Percentiles rank a stretch among this genome's conserved stretches.
phyloP scores from a whole-genome alignment of 2,329 filamentous ascomycete species.

The Talaromyces atroroseus region DNA sequence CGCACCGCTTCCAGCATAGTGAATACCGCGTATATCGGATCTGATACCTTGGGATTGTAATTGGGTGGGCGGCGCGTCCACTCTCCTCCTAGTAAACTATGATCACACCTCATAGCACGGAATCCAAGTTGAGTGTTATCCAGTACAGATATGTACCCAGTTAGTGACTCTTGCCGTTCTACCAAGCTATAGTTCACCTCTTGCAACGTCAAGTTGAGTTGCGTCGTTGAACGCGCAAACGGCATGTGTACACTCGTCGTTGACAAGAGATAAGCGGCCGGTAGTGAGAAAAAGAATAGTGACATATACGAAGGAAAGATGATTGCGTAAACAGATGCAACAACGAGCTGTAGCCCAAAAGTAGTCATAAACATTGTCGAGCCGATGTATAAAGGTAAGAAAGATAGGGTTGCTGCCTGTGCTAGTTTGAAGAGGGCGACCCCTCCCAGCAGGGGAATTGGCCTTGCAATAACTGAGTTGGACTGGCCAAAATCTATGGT shows the following conservation, averaged over 20 bases:
- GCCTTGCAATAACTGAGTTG: slow-evolving; percentile 53
- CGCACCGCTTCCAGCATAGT: slow-evolving; percentile 89
- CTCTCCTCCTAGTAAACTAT: slow-evolving; percentile 87
- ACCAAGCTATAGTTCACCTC: slow-evolving; percentile 67
- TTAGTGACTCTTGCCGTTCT: slow-evolving; percentile 77
- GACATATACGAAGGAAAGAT: slow-evolving; percentile 58
- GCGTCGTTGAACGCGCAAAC: slow-evolving; percentile 53
- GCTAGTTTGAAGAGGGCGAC: slow-evolving; percentile 58
- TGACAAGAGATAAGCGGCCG: slow-evolving; percentile 60
- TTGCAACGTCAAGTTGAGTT: slow-evolving; percentile 62
- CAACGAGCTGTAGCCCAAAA: slow-evolving; percentile 63
- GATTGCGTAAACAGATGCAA: slow-evolving; percentile 60
- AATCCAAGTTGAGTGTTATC: slow-evolving; percentile 68
- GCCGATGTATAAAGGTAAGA: slow-evolving; percentile 52
- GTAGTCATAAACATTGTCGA: slow-evolving; percentile 61
- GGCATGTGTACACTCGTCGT: slow-evolving; percentile 70
- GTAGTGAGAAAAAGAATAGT: slow-evolving; percentile 60
- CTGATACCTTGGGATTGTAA: slow-evolving; percentile 55
- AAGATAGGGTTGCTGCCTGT: slow-evolving; percentile 36
- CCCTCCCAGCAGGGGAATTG: slow-evolving; percentile 36
- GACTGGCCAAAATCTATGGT: slow-evolving; percentile 59
- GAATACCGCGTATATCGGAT: slow-evolving; percentile 95
- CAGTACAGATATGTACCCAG: slow-evolving; percentile 86
- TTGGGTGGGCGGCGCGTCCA: slow-evolving; percentile 60
- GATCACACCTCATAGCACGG: slow-evolving; percentile 83